A percentile compares a stretch with the other conserved stretches of the same genome.
Conservation (phyloP, 1,139 yeast genomes). For the Taphrina deformans region DNA sequence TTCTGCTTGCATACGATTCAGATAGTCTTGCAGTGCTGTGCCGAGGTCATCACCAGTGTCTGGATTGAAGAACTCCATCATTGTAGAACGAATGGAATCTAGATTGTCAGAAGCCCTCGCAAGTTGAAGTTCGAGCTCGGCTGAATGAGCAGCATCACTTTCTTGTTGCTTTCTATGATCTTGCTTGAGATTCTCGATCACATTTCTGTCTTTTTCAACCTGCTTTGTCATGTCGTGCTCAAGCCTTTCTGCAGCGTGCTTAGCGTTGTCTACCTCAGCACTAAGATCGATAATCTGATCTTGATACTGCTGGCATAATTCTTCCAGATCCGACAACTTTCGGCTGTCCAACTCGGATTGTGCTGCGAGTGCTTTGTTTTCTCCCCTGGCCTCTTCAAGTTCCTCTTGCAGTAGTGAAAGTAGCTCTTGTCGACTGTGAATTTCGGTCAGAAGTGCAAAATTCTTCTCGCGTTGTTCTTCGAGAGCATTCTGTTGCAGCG, state of each 20-base stretch:
- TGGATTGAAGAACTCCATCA: neutral
- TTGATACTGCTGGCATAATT: neutral
- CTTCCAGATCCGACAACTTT: neutral
- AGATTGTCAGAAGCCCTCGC: neutral
- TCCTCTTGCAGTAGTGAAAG: constrained; percentile 7
- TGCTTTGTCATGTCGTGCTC: neutral
- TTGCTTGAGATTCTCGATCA: neutral
- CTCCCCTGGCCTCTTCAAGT: constrained; percentile 4
- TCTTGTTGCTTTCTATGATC: neutral
- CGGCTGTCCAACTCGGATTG: neutral
- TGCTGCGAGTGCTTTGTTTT: neutral
- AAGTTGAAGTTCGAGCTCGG: neutral
- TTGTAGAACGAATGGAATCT: neutral
- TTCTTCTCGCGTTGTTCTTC: constrained; percentile 1
- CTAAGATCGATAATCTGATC: neutral
- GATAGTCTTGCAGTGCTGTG: neutral
- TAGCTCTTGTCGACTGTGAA: constrained; percentile 3
- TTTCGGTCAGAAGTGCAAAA: neutral
- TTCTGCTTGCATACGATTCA: neutral
- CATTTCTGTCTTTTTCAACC: neutral
- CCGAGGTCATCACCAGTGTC: neutral
- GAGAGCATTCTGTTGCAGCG: neutral
- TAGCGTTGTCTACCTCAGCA: neutral
- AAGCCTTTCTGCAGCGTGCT: neutral
- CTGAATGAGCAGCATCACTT: neutral